phyloP scores from a whole-genome alignment of 2,329 filamentous ascomycete species.

The Trichoderma brevicompactum region DNA sequence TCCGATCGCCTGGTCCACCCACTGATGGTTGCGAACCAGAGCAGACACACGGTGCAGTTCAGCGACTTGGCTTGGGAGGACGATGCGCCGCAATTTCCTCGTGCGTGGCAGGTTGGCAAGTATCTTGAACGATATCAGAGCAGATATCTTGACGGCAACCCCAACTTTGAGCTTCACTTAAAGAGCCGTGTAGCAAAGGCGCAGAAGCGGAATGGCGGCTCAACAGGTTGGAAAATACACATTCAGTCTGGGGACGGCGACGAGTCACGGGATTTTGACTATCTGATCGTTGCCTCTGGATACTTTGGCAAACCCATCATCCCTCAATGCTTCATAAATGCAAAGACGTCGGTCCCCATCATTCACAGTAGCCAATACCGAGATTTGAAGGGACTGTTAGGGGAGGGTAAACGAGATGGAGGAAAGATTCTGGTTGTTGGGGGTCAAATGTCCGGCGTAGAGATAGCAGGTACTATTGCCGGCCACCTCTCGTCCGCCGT shows the following conservation, averaged over 20 bases:
- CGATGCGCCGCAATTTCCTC: slow-evolving; percentile 67
- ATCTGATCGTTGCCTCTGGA: slow-evolving; percentile 73
- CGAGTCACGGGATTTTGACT: slow-evolving; percentile 64
- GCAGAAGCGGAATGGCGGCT: slow-evolving; percentile 41
- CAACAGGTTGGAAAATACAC: slow-evolving; percentile 50
- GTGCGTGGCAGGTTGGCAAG: slow-evolving; percentile 74
- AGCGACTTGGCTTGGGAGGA: slow-evolving; percentile 73
- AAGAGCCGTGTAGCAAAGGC: slow-evolving; percentile 52
- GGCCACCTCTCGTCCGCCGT: slow-evolving; percentile 68
- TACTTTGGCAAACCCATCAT: slow-evolving; percentile 70
- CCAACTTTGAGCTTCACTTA: slow-evolving; percentile 52
- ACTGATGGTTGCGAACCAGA: slow-evolving; percentile 74
- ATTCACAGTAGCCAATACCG: slow-evolving; percentile 73
- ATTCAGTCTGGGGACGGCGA: slow-evolving; percentile 43
- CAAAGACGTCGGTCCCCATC: slow-evolving; percentile 50
- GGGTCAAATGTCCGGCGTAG: slow-evolving; percentile 81
- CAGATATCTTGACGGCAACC: slow-evolving; percentile 55
- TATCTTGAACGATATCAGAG: slow-evolving; percentile 71
- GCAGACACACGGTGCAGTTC: slow-evolving; percentile 74
- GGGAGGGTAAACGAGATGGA: slow-evolving; percentile 42
- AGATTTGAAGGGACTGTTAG: slow-evolving; percentile 55
- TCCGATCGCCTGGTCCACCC: slow-evolving; percentile 62
- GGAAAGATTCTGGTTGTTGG: slow-evolving; percentile 75
- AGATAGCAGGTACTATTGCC: slow-evolving; percentile 74
- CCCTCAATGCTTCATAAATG: slow-evolving; percentile 49